Percentiles rank a stretch among this genome's conserved stretches.
Conservation (phyloP, 345 rosid genomes). For the Euclidium syriacum region DNA sequence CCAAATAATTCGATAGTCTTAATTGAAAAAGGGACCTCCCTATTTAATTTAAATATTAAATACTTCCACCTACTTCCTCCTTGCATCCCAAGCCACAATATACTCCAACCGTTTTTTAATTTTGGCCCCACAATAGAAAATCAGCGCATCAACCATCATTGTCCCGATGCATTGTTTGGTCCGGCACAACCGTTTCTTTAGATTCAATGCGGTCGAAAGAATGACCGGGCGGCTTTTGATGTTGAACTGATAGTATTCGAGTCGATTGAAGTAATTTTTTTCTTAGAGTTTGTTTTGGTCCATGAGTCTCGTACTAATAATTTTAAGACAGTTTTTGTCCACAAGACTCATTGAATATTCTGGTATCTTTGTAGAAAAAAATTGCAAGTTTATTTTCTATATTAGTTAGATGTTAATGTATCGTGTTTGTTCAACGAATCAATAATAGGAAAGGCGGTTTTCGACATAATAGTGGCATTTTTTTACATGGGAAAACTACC, state of each 20-base stretch:
- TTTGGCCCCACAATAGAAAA: neutral
- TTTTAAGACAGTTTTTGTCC: too few relatives aligned
- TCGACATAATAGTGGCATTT: too few relatives aligned
- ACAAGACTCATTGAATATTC: too few relatives aligned
- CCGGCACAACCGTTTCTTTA: neutral
- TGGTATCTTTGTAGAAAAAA: too few relatives aligned
- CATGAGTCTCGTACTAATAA: neutral
- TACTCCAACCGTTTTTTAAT: slow-evolving; percentile 15
- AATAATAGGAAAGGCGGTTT: too few relatives aligned
- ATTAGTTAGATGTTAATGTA: too few relatives aligned
- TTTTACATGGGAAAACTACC: too few relatives aligned
- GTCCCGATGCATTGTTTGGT: neutral
- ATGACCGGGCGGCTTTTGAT: too few relatives aligned
- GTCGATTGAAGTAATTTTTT: neutral
- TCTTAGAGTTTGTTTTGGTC: too few relatives aligned
- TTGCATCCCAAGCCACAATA: slow-evolving; percentile 26
- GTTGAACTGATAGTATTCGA: neutral
- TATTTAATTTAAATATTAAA: slow-evolving; percentile 19
- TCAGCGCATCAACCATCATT: slow-evolving; percentile 3
- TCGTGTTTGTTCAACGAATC: too few relatives aligned
- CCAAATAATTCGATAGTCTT: slow-evolving; percentile 23
- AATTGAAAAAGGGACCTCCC: slow-evolving; percentile 1
- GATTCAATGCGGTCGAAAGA: too few relatives aligned
- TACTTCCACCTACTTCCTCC: slow-evolving; percentile 20
- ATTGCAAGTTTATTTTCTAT: too few relatives aligned